Evolutionary conservation across 2,329 filamentous ascomycete genomes (phyloP).

Genomic region (Cladosporium sp.): DNA sequence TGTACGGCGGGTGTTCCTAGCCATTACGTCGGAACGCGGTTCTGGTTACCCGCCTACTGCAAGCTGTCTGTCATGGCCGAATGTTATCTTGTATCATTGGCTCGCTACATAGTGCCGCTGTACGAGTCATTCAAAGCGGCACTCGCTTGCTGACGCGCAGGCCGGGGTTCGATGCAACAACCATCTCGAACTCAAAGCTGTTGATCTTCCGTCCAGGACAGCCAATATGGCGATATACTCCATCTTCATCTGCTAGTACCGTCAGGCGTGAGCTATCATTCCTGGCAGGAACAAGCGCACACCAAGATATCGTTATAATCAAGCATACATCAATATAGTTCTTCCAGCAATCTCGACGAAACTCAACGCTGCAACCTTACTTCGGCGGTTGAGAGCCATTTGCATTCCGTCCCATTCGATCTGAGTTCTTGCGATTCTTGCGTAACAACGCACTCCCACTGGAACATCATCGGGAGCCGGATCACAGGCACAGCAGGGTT

Average conservation of each 20-base stretch:
- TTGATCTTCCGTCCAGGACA: background rate
- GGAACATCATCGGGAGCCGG: too few species aligned
- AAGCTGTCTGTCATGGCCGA: background rate
- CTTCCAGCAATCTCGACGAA: background rate
- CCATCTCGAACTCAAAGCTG: background rate
- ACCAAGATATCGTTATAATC: background rate
- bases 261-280: background rate
- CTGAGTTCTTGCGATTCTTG: background rate
- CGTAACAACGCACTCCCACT: background rate
- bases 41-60: background rate
- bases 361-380: background rate
- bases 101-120: background rate
- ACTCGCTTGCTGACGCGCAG: background rate
- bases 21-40: background rate
- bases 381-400: background rate
- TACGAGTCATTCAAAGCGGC: background rate
- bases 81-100: background rate
- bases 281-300: background rate
- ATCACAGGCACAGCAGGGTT: too few species aligned
- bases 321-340: background rate
- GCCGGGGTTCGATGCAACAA: too few species aligned
- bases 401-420: background rate
- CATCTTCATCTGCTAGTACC: background rate
- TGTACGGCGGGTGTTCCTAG: background rate
- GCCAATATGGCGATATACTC: too few species aligned